phyloP scores from a whole-genome alignment of 305 asterid species.

The Fraxinus xanthoxyloides region DNA sequence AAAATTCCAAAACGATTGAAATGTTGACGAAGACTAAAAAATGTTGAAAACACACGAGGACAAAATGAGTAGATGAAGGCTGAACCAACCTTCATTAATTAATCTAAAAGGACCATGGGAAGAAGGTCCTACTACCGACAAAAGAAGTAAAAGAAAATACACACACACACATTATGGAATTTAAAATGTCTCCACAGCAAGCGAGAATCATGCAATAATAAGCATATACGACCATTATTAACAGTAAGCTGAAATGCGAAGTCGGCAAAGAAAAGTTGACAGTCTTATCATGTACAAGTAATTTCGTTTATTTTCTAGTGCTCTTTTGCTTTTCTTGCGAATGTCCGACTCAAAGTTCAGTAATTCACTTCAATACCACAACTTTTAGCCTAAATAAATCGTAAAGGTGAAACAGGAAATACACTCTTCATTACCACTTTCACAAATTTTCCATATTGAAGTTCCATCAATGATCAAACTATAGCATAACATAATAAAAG shows the following conservation, averaged over 20 bases:
- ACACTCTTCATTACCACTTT: constrained; percentile 32
- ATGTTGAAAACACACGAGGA: constrained; percentile 3
- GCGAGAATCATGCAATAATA: not conserved
- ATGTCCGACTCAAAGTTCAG: not conserved
- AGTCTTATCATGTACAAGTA: not conserved
- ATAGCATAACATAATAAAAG: constrained; percentile 29
- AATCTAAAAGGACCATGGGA: constrained; percentile 1
- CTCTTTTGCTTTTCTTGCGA: not conserved
- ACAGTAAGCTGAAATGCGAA: not conserved
- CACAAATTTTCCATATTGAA: constrained; percentile 26
- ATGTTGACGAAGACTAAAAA: not conserved
- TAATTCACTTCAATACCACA: not conserved
- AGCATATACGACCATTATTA: not conserved
- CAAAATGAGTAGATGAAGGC: constrained; percentile 6
- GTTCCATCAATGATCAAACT: constrained; percentile 18
- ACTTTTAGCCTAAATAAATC: constrained; percentile 25
- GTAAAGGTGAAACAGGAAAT: constrained; percentile 23
- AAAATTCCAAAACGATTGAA: not conserved
- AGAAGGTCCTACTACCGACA: constrained; percentile 11
- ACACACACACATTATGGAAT: not conserved
- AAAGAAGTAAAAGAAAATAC: not conserved
- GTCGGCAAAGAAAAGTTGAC: not conserved
- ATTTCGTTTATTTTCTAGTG: not conserved
- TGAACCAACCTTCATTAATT: not conserved
- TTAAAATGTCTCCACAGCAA: not conserved